phyloP scores from a whole-genome alignment of 108 stramenopile species.

The Nitzschia sp. region DNA sequence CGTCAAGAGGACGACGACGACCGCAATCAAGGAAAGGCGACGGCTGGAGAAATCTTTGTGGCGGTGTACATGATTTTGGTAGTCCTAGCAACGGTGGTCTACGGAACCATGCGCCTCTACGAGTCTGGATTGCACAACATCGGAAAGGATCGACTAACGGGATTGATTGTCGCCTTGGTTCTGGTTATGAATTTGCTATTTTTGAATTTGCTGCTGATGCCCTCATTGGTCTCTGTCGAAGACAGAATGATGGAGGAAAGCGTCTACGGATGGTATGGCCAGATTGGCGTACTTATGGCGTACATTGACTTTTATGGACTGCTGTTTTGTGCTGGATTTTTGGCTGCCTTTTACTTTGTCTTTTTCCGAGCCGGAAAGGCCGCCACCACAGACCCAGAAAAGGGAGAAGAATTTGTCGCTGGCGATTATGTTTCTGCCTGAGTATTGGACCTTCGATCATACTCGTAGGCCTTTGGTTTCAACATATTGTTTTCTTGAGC shows the following conservation, averaged over 20 bases:
- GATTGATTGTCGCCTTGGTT: constrained; percentile 25
- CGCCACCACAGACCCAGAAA: too few species aligned
- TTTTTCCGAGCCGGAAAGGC: too few species aligned
- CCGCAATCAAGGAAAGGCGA: neutral
- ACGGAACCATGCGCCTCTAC: constrained; percentile 33
- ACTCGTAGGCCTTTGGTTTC: too few species aligned
- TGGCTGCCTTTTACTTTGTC: neutral
- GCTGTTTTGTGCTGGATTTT: constrained; percentile 14
- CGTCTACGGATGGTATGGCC: constrained; percentile 69
- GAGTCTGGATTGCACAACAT: constrained; percentile 19
- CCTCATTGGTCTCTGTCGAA: constrained; percentile 42
- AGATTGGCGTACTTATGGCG: constrained; percentile 52
- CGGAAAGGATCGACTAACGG: too few species aligned
- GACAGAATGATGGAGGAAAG: constrained; percentile 49
- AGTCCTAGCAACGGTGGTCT: constrained; percentile 41
- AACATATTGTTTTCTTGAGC: too few species aligned
- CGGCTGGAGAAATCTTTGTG: constrained; percentile 37
- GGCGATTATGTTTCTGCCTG: too few species aligned
- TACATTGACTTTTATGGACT: constrained; percentile 53
- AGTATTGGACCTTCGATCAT: too few species aligned
- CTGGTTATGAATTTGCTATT: constrained; percentile 33
- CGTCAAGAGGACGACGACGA: constrained; percentile 9
- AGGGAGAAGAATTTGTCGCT: too few species aligned
- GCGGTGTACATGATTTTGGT: constrained; percentile 38
- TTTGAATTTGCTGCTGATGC: constrained; percentile 40